Conservation (phyloP, 352 stramenopile genomes). For the Phytophthora hibernalis region DNA sequence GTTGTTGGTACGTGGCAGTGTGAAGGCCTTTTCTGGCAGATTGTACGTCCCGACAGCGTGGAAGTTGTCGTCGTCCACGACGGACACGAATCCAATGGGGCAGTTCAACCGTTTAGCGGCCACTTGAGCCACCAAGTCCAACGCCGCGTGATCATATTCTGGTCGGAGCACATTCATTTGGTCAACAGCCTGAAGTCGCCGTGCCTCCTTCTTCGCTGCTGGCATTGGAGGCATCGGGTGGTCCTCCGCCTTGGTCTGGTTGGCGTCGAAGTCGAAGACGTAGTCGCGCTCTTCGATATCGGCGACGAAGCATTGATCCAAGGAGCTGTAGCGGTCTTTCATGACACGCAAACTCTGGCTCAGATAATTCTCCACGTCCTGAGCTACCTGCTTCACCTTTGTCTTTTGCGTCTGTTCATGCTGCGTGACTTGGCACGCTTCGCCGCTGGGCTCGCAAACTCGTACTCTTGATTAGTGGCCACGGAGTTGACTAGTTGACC, state of each 20-base stretch:
- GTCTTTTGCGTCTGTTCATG: constrained; percentile 26
- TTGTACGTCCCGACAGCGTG: constrained; percentile 61
- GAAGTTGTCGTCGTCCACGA: constrained; percentile 62
- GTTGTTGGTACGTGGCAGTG: constrained; percentile 54
- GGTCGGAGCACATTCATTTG: constrained; percentile 48
- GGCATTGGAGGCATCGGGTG: constrained; percentile 58
- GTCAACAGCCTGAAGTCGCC: constrained; percentile 52
- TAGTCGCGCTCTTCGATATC: constrained; percentile 58
- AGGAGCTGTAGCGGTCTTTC: constrained; percentile 37
- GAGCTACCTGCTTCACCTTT: constrained; percentile 45
- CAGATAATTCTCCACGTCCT: constrained; percentile 54
- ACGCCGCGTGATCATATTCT: constrained; percentile 54
- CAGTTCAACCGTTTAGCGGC: constrained; percentile 66
- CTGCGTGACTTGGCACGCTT: constrained; percentile 19
- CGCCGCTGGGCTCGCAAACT: constrained; percentile 25
- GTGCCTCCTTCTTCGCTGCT: constrained; percentile 45
- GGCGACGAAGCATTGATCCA: constrained; percentile 29
- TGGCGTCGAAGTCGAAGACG: constrained; percentile 45
- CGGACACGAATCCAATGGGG: constrained; percentile 67
- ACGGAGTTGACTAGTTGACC: constrained; percentile 46
- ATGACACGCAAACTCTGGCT: constrained; percentile 46
- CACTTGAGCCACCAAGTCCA: constrained; percentile 69
- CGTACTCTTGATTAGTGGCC: constrained; percentile 18
- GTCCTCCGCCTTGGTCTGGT: constrained; percentile 35
- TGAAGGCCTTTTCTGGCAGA: constrained; percentile 33